Conservation (phyloP, 768 basidiomycete genomes). For the Boletellus ananiceps region DNA sequence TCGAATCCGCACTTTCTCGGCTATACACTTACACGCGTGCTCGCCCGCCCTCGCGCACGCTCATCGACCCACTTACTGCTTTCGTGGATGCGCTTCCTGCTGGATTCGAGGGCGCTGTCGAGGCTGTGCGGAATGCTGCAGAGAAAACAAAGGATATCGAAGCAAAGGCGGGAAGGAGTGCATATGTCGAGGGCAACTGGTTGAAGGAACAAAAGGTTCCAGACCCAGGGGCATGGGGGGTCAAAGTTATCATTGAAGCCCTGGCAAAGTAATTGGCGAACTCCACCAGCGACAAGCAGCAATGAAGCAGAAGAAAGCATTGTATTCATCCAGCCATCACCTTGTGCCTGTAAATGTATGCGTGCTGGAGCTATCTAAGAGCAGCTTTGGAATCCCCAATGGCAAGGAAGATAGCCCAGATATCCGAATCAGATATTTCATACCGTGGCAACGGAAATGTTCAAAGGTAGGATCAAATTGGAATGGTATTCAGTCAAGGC, state of each 20-base stretch:
- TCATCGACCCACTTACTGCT: conserved; percentile 86
- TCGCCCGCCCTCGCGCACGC: conserved; percentile 83
- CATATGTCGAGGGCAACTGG: conserved; percentile 72
- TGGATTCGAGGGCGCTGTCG: conserved; percentile 50
- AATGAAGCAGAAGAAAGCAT: no score
- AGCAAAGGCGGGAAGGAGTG: conserved; percentile 85
- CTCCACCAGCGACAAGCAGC: no score
- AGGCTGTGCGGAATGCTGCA: conserved; percentile 60
- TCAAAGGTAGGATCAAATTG: no score
- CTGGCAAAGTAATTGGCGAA: conserved; percentile 24
- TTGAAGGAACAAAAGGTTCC: conserved; percentile 59
- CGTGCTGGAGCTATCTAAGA: no score
- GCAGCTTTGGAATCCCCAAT: no score
- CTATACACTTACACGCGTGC: conserved; percentile 85
- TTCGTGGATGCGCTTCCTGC: conserved; percentile 46
- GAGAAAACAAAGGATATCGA: conserved; percentile 69
- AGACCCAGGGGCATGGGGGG: conserved; percentile 92
- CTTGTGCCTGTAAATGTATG: no score
- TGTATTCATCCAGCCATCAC: no score
- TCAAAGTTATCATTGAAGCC: conserved; percentile 67
- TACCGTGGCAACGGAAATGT: no score
- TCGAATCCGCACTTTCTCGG: conserved; percentile 51
- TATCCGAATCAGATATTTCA: no score
- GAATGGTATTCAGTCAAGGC: no score
- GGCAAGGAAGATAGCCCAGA: no score